Base-by-base conservation (phyloP, 441 rosid species). In the Pelargonium australe region DNA sequence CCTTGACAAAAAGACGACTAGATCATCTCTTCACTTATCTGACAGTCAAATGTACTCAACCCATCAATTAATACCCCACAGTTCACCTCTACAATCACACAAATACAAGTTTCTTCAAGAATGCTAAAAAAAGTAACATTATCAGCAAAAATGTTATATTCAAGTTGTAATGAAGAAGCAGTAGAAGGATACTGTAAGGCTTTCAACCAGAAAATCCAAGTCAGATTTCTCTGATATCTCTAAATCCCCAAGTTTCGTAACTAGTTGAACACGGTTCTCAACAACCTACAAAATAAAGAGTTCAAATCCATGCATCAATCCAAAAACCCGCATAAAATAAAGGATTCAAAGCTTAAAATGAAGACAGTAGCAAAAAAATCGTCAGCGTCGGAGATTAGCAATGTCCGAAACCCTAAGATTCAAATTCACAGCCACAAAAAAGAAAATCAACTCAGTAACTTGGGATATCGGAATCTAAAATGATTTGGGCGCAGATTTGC, bases 161-260 rank as follows among this genome's bases (percentile, higher is more conserved):
- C 62, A 43, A 19, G n/a, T 14, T 55, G 10, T n/a, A 55, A 63
- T 8, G 62, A 53, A 23, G n/a, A n/a, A 13, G 47, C 2, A 55
- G 55, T 44, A 63, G 25, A 72, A 2, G 95, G 95, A 87, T 89
- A 87, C 95, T 17, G 83, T 60, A 2, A 91, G 72, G 79, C 71
- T 78, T 40, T 86, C 77, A 1, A 85, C 69, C 5, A 85, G 76
- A 67, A 78, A 76, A 5, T 80, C 81, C 65, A 80, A 16, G 53
- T 85, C 85, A 37, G 82, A 77, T 61, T 76, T 78, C 66, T 85
- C 81, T 7, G 55, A 65, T 13, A 80, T 14, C 64, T 78, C 83
- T 55, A 84, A 81, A 57, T 85, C 83, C 14, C 62, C 73, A 28
- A 87, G 85, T 69, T 70, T 74, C 16, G 72, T 57, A 65, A 89